These are phyloP conservation scores for Tranzscheliella williamsii DNA, from an alignment of 1,284 basidiomycete species.

Conservation along the genomic window DNA sequence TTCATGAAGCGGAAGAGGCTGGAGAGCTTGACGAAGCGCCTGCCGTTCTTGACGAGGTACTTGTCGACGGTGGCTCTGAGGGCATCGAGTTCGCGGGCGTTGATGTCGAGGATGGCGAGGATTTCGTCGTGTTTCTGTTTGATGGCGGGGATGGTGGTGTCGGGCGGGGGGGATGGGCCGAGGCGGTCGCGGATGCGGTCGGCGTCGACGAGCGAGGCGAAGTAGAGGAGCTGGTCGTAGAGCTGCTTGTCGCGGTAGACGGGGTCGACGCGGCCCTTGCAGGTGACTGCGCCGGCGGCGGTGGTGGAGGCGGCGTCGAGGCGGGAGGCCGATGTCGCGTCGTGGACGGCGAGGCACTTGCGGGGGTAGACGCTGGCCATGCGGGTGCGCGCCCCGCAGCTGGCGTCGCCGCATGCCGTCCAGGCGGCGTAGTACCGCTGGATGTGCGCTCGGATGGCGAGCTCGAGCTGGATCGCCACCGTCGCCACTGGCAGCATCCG, in stretches of 20 bases:
- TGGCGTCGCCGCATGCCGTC: slow-evolving; percentile 83
- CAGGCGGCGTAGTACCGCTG: slow-evolving; percentile 84
- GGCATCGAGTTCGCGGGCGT: slow-evolving; percentile 15
- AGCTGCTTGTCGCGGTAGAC: slow-evolving; percentile 53
- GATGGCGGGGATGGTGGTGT: neutral
- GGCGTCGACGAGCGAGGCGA: slow-evolving; percentile 48
- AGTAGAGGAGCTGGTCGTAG: slow-evolving; percentile 57
- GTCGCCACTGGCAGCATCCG: slow-evolving; percentile 20
- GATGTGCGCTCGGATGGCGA: slow-evolving; percentile 78
- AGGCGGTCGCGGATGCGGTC: slow-evolving; percentile 10
- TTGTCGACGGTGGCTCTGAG: slow-evolving; percentile 37
- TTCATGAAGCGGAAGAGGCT: slow-evolving; percentile 54
- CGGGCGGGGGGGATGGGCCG: neutral
- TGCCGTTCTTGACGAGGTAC: slow-evolving; percentile 51
- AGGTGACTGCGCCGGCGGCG: slow-evolving; percentile 11
- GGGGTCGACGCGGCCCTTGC: slow-evolving; percentile 37
- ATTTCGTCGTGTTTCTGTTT: slow-evolving; percentile 33
- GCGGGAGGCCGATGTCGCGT: slow-evolving; percentile 13
- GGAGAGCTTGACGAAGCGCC: slow-evolving; percentile 53
- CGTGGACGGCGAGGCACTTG: slow-evolving; percentile 49
- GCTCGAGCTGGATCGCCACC: slow-evolving; percentile 73
- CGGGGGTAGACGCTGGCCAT: slow-evolving; percentile 89
- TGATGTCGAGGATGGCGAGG: slow-evolving; percentile 24
- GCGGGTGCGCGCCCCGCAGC: slow-evolving; percentile 80
- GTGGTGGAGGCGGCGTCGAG: slow-evolving; percentile 8